These are phyloP conservation scores for Rhodosporidiobolus sp. DNA, from an alignment of 768 basidiomycete genomes.

Conservation along the genomic window DNA sequence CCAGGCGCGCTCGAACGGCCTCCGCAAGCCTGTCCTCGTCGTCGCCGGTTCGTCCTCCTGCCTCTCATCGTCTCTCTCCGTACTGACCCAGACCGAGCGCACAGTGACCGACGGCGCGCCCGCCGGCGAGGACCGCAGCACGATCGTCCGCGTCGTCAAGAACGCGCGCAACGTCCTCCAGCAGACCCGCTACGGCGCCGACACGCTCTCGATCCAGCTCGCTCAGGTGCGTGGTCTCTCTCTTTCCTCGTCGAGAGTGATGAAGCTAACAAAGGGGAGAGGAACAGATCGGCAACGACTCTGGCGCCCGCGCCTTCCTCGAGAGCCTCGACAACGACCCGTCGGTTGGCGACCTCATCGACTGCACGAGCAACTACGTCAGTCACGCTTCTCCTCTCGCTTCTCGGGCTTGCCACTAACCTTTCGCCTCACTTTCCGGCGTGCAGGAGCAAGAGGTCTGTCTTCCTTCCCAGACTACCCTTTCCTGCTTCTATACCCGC, in stretches of 20 bases:
- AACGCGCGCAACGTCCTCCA: conserved; percentile 9
- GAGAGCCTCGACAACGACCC: conserved; percentile 23
- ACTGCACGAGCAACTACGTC: background rate
- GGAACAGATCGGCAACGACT: conserved; percentile 26
- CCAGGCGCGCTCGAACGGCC: conserved; percentile 46
- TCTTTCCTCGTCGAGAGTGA: background rate
- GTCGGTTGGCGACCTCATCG: conserved; percentile 5
- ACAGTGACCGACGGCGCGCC: conserved; percentile 8
- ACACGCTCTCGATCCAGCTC: conserved; percentile 48
- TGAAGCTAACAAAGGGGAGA: background rate
- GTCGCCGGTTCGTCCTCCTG: conserved; percentile 38
- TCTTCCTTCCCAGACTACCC: too few relatives aligned
- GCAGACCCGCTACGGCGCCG: conserved; percentile 43
- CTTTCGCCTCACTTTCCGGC: conserved; percentile 47
- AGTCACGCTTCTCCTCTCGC: background rate
- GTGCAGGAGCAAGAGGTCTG: background rate
- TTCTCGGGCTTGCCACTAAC: conserved; percentile 28
- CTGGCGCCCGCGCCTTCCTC: conserved; percentile 49
- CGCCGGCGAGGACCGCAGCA: conserved; percentile 24
- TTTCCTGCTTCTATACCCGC: background rate
- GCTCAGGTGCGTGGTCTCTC: conserved; percentile 1
- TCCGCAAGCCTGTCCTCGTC: conserved; percentile 52
- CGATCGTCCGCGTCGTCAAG: conserved; percentile 14
- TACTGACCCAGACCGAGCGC: too few relatives aligned
- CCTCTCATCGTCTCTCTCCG: too few relatives aligned